phyloP scores from a whole-genome alignment of 495 filamentous ascomycete genomes.

The Elasticomyces elasticus region DNA sequence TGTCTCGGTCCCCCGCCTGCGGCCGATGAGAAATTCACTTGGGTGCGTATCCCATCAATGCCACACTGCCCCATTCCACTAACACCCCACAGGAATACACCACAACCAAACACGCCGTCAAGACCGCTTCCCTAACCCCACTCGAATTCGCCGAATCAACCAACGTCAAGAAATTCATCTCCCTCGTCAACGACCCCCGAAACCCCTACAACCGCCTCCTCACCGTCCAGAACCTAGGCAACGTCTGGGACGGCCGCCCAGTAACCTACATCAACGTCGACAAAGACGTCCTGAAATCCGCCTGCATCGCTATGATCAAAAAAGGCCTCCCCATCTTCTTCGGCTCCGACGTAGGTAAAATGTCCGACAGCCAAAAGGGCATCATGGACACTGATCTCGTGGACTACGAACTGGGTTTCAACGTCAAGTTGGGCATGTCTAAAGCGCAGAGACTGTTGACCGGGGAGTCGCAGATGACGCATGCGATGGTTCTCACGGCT shows the following conservation, averaged over 20 bases:
- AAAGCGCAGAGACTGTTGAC: slow-evolving; percentile 63
- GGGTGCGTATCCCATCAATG: slow-evolving; percentile 33
- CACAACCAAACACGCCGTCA: slow-evolving; percentile 54
- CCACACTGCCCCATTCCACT: not conserved
- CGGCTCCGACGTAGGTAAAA: slow-evolving; percentile 79
- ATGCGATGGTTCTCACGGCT: slow-evolving; percentile 81
- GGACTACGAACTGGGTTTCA: slow-evolving; percentile 64
- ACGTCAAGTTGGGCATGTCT: slow-evolving; percentile 55
- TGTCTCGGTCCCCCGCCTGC: slow-evolving; percentile 68
- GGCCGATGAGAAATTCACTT: slow-evolving; percentile 56
- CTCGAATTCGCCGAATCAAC: slow-evolving; percentile 51
- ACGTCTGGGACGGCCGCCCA: slow-evolving; percentile 58
- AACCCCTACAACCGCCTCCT: slow-evolving; percentile 59
- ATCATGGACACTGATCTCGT: slow-evolving; percentile 66
- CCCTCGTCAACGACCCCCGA: slow-evolving; percentile 74
- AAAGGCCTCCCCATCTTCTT: slow-evolving; percentile 76
- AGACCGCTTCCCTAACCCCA: slow-evolving; percentile 43
- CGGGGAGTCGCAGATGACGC: slow-evolving; percentile 72
- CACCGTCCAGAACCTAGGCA: slow-evolving; percentile 68
- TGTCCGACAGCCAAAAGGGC: slow-evolving; percentile 50
- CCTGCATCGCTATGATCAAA: slow-evolving; percentile 65
- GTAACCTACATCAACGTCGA: slow-evolving; percentile 76
- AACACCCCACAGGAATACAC: slow-evolving; percentile 41
- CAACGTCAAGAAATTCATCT: slow-evolving; percentile 54
- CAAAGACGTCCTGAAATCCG: slow-evolving; percentile 58